These are phyloP conservation scores for Ophiostoma montium DNA, from an alignment of 2,329 filamentous ascomycete genomes.

Conservation along the genomic window DNA sequence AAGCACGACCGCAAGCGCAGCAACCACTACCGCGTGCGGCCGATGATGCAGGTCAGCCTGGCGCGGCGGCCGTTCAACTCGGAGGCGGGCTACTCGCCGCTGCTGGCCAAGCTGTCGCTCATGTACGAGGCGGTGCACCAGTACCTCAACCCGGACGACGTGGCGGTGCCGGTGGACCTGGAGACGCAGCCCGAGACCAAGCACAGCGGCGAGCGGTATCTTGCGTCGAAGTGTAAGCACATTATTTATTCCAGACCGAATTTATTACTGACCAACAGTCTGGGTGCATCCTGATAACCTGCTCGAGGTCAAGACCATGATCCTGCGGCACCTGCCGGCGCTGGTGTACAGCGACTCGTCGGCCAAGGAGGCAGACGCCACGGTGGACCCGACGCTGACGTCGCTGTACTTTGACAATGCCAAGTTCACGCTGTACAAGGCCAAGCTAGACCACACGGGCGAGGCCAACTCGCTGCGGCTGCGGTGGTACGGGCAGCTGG, in stretches of 20 bases:
- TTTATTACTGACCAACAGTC: slow-evolving; percentile 24
- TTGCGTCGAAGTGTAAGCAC: slow-evolving; percentile 66
- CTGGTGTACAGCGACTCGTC: slow-evolving; percentile 86
- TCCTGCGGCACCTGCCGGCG: slow-evolving; percentile 77
- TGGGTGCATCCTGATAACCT: slow-evolving; percentile 96
- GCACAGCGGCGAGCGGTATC: slow-evolving; percentile 58
- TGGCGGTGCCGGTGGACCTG: slow-evolving; percentile 28
- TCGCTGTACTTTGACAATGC: slow-evolving; percentile 92
- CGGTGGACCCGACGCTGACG: slow-evolving; percentile 78
- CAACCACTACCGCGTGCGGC: slow-evolving; percentile 71
- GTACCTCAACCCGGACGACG: slow-evolving; percentile 46
- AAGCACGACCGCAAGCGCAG: slow-evolving; percentile 95
- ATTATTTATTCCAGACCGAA: background rate
- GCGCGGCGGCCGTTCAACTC: slow-evolving; percentile 88
- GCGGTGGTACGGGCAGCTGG: slow-evolving; percentile 82
- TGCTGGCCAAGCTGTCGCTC: slow-evolving; percentile 80
- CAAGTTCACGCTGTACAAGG: slow-evolving; percentile 71
- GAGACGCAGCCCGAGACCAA: slow-evolving; percentile 38
- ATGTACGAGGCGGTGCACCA: slow-evolving; percentile 94
- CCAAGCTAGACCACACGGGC: slow-evolving; percentile 64
- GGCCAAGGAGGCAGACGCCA: slow-evolving; percentile 66
- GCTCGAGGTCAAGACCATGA: slow-evolving; percentile 91
- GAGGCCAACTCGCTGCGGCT: slow-evolving; percentile 61
- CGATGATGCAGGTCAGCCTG: slow-evolving; percentile 80
- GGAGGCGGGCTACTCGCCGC: slow-evolving; percentile 72